Evolutionary conservation across 2,329 filamentous ascomycete genomes (phyloP).

Genomic region (Fusarium scirpi): DNA sequence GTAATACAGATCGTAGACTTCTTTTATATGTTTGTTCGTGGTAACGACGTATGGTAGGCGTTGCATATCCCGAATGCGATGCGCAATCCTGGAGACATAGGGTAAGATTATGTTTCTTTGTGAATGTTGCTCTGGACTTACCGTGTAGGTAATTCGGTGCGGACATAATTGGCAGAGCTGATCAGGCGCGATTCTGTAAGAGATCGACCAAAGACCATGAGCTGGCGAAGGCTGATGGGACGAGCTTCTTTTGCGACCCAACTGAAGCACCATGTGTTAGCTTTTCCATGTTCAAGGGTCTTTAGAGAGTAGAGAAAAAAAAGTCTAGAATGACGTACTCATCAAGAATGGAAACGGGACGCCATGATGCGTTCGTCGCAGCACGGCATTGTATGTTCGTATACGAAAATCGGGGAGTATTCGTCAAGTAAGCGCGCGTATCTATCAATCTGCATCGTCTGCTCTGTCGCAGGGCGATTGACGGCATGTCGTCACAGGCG

Average conservation of each 20-base stretch:
- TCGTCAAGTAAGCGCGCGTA: constrained; percentile 29
- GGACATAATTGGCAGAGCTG: constrained; percentile 96
- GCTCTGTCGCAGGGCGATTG: constrained; percentile 60
- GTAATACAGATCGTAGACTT: constrained; percentile 97
- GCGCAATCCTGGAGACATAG: constrained; percentile 74
- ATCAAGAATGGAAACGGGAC: constrained; percentile 72
- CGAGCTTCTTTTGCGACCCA: constrained; percentile 94
- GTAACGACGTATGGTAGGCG: constrained; percentile 95
- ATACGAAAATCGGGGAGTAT: constrained; percentile 10
- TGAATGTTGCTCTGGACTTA: constrained; percentile 34
- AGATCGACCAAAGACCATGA: constrained; percentile 96
- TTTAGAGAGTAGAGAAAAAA: neutral
- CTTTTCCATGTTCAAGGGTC: constrained; percentile 4
- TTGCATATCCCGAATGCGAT: constrained; percentile 97
- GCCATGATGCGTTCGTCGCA: constrained; percentile 62
- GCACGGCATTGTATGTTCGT: constrained; percentile 36
- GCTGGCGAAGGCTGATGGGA: constrained; percentile 94
- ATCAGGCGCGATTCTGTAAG: constrained; percentile 90
- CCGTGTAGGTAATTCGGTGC: constrained; percentile 86
- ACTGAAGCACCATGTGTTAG: constrained; percentile 60
- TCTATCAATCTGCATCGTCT: constrained; percentile 54
- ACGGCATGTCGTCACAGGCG: constrained; percentile 57
- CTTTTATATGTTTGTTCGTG: constrained; percentile 91
- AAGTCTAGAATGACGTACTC: constrained; percentile 61
- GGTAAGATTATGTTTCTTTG: constrained; percentile 19